Conservation (phyloP, 2,329 filamentous ascomycete species). For the Penicillium palitans region DNA sequence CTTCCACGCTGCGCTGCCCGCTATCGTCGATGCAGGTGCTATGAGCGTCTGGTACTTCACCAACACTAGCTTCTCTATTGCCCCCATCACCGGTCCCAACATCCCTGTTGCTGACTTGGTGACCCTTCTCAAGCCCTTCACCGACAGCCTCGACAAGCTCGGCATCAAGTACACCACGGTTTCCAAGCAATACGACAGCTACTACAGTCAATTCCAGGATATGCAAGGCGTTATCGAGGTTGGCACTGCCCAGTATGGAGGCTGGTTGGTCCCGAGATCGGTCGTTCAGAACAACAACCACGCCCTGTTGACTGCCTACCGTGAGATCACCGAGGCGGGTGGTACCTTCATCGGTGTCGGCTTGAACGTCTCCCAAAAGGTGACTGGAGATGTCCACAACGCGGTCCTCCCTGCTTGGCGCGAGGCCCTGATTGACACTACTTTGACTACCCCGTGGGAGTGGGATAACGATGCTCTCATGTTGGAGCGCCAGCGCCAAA, state of each 20-base stretch:
- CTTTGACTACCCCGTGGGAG: conserved; percentile 41
- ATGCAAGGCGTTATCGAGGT: conserved; percentile 36
- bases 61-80: conserved; percentile 51
- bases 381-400: conserved; percentile 44
- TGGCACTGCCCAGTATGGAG: conserved; percentile 41
- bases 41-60: conserved; percentile 55
- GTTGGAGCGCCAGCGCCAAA: conserved; percentile 36
- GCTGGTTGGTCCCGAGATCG: conserved; percentile 39
- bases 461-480: conserved; percentile 38
- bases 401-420: conserved; percentile 47
- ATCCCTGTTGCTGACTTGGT: conserved; percentile 47
- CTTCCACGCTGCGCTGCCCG: conserved; percentile 50
- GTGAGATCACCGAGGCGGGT: conserved; percentile 37
- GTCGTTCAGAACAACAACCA: conserved; percentile 36
- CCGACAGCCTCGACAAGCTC: conserved; percentile 39
- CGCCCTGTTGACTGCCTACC: conserved; percentile 34
- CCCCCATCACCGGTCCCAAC: conserved; percentile 51
- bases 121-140: conserved; percentile 50
- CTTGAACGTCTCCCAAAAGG: conserved; percentile 40
- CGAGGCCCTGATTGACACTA: conserved; percentile 43
- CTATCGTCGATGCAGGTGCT: conserved; percentile 52
- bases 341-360: conserved; percentile 40
- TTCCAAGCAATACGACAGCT: conserved; percentile 33
- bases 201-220: conserved; percentile 34
- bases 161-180: conserved; percentile 36